These are phyloP conservation scores for Penicillium sp. DNA, from an alignment of 2,329 filamentous ascomycete species.

Conservation along the genomic window DNA sequence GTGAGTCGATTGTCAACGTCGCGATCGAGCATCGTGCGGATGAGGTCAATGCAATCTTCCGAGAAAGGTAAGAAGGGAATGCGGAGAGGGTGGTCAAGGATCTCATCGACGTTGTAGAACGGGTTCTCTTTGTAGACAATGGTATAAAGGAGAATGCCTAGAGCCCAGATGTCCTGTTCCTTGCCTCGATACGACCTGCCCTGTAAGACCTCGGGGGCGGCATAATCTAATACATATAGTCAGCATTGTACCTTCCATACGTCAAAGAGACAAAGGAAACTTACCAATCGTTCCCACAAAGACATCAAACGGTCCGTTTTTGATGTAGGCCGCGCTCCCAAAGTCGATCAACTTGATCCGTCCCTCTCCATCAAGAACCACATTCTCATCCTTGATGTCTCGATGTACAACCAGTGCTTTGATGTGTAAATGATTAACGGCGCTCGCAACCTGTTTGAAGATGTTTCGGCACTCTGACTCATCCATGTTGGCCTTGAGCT, in stretches of 20 bases:
- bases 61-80: constrained; percentile 68
- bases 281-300: constrained; percentile 97
- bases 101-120: constrained; percentile 98
- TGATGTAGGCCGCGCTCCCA: constrained; percentile 96
- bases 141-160: constrained; percentile 95
- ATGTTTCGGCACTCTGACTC: constrained; percentile 92
- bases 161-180: constrained; percentile 97
- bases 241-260: neutral
- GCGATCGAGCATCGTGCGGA: constrained; percentile 87
- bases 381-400: constrained; percentile 98
- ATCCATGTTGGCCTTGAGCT: constrained; percentile 93
- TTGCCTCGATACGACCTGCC: constrained; percentile 90
- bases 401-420: constrained; percentile 91
- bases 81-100: constrained; percentile 93
- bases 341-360: constrained; percentile 98
- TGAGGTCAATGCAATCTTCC: constrained; percentile 88
- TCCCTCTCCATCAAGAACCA: constrained; percentile 91
- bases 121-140: constrained; percentile 99
- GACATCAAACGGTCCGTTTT: constrained; percentile 96
- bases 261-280: constrained; percentile 32
- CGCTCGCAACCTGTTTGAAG: constrained; percentile 87
- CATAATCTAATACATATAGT: constrained; percentile 69
- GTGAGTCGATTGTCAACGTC: constrained; percentile 78
- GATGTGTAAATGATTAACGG: constrained; percentile 86
- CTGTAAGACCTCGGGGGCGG: constrained; percentile 93